Evolutionary conservation across 345 rosid genomes (phyloP).

Genomic region (Sonneratia alba): DNA sequence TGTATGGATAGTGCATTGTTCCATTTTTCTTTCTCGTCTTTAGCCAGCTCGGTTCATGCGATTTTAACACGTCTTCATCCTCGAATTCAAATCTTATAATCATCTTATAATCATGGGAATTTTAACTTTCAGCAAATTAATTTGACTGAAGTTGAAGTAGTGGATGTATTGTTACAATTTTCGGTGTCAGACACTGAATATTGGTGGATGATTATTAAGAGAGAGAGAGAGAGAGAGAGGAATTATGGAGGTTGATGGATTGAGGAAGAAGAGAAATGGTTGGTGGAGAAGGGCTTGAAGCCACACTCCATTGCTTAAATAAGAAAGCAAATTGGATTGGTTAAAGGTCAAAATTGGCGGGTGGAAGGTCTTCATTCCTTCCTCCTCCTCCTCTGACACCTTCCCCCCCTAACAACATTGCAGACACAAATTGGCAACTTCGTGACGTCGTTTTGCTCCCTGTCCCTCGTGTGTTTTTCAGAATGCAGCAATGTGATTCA

Average conservation of each 20-base stretch:
- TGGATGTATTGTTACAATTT: too few species aligned
- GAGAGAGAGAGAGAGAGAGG: too few species aligned
- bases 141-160: too few species aligned
- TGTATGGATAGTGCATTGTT: too few species aligned
- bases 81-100: too few species aligned
- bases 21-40: too few species aligned
- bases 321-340: slow-evolving; percentile 7
- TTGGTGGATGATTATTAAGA: too few species aligned
- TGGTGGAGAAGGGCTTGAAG: slow-evolving; percentile 1
- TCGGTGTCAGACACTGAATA: too few species aligned
- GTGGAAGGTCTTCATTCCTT: slow-evolving; percentile 12
- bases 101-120: too few species aligned
- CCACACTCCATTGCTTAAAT: neutral
- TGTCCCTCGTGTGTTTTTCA: neutral
- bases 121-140: neutral
- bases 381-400: neutral
- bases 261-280: neutral
- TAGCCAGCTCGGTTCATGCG: too few species aligned
- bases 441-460: neutral
- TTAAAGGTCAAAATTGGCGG: slow-evolving; percentile 40
- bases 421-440: neutral
- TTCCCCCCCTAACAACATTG: neutral
- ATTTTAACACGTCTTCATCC: too few species aligned
- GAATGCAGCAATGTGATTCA: too few species aligned
- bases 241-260: neutral